phyloP scores from a whole-genome alignment of 257 asterid genomes.

The Petunia secreta region DNA sequence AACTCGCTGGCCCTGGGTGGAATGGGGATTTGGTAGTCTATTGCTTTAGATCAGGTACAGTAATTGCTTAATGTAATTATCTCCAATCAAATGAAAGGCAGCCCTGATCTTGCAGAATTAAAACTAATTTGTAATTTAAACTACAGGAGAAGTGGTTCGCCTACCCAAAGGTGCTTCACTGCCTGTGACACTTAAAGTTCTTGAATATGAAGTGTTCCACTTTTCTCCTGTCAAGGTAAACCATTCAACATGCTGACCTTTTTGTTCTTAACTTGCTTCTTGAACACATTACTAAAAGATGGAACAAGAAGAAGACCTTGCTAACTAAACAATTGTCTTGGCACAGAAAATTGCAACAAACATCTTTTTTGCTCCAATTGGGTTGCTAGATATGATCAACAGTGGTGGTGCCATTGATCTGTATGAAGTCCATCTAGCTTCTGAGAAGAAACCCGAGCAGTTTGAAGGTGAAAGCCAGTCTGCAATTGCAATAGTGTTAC shows the following conservation, averaged over 20 bases:
- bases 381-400: constrained; percentile 81
- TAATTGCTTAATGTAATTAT: not conserved
- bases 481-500: constrained; percentile 48
- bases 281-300: not conserved
- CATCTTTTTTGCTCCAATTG: constrained; percentile 67
- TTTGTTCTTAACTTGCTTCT: not conserved
- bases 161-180: constrained; percentile 73
- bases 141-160: constrained; percentile 51
- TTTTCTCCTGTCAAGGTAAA: constrained; percentile 78
- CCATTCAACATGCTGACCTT: not conserved
- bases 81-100: not conserved
- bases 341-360: constrained; percentile 52
- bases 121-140: constrained; percentile 21
- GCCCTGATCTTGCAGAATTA: constrained; percentile 38
- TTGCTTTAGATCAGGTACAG: constrained; percentile 54
- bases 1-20: constrained; percentile 82
- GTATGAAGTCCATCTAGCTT: constrained; percentile 42
- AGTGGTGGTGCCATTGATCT: constrained; percentile 73
- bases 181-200: constrained; percentile 82
- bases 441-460: constrained; percentile 31
- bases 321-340: not conserved
- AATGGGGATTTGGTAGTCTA: constrained; percentile 69
- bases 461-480: constrained; percentile 28
- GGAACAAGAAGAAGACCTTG: not conserved
- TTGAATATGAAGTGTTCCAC: constrained; percentile 90